A percentile compares a stretch with the other conserved stretches of the same genome.
phyloP scores from a whole-genome alignment of 441 rosid species.

The Geranium incanum region DNA sequence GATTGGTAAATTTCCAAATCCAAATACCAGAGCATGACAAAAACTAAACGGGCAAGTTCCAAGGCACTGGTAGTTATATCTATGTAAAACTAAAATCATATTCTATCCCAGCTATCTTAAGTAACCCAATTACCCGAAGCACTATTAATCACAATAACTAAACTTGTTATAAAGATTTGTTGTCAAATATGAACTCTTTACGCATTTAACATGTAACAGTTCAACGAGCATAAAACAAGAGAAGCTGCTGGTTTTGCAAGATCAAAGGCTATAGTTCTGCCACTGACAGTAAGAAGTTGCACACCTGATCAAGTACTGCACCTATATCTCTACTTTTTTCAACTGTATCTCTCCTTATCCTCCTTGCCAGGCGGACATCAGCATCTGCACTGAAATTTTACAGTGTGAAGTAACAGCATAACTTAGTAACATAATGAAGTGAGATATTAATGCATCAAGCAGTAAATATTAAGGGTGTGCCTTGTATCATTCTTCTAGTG shows the following conservation, averaged over 20 bases:
- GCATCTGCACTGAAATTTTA: constrained; percentile 82
- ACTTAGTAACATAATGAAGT: constrained; percentile 29
- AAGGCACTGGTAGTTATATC: too few relatives aligned
- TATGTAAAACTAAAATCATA: too few relatives aligned
- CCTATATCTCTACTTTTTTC: constrained; percentile 90
- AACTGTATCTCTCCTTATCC: constrained; percentile 87
- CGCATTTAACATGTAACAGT: background rate
- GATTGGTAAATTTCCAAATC: too few relatives aligned
- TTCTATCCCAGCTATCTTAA: background rate
- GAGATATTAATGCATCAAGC: constrained; percentile 2
- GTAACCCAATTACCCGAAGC: background rate
- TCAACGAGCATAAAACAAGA: background rate
- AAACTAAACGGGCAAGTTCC: too few relatives aligned
- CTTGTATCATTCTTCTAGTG: too few relatives aligned
- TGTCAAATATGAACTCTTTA: too few relatives aligned
- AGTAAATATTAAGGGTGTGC: too few relatives aligned
- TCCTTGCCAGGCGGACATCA: constrained; percentile 97
- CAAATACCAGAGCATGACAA: too few relatives aligned
- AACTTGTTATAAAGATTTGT: too few relatives aligned
- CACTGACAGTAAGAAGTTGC: constrained; percentile 12
- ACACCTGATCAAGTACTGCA: constrained; percentile 89
- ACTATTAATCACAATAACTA: too few relatives aligned
- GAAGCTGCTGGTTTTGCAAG: background rate
- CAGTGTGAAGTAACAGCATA: constrained; percentile 42
- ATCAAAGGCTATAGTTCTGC: background rate